Evolutionary conservation across 2,329 filamentous ascomycete genomes (phyloP).

Genomic region (Exophiala alcalophila): DNA sequence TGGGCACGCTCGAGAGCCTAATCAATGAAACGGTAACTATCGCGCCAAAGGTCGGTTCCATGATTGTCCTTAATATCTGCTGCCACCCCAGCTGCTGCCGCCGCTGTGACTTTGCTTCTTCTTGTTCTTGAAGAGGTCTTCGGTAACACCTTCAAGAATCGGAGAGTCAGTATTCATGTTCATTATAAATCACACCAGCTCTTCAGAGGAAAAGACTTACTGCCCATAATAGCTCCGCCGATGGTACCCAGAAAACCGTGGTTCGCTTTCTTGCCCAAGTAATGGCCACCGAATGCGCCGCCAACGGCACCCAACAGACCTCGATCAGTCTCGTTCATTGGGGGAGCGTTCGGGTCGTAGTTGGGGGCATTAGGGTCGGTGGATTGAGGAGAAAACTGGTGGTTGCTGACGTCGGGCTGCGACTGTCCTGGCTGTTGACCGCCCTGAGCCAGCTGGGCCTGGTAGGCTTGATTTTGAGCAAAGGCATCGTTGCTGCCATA

Average conservation of each 20-base stretch:
- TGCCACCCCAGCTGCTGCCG: conserved; percentile 29
- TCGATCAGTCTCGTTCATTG: conserved; percentile 51
- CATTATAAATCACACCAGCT: too few species aligned
- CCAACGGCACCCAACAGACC: conserved; percentile 56
- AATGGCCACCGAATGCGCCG: conserved; percentile 56
- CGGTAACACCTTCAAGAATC: conserved; percentile 54
- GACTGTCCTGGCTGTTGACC: conserved; percentile 14
- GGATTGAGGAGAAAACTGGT: conserved; percentile 28
- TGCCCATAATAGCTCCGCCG: conserved; percentile 20
- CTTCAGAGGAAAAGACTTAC: neutral
- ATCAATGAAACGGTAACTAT: too few species aligned
- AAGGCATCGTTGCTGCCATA: conserved; percentile 25
- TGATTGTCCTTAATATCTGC: conserved; percentile 18
- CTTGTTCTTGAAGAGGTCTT: conserved; percentile 53
- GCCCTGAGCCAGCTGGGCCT: conserved; percentile 21
- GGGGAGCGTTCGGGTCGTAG: conserved; percentile 44
- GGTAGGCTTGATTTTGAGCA: conserved; percentile 25
- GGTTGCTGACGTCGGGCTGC: conserved; percentile 23
- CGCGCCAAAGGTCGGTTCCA: conserved; percentile 2
- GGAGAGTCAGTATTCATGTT: neutral
- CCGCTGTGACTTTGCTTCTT: conserved; percentile 35
- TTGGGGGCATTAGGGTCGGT: conserved; percentile 42
- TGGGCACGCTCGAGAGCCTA: neutral
- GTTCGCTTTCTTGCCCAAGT: conserved; percentile 55
- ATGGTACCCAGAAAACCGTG: conserved; percentile 58